phyloP scores from a whole-genome alignment of 2,329 filamentous ascomycete genomes.

The Paecilomyces sp. region DNA sequence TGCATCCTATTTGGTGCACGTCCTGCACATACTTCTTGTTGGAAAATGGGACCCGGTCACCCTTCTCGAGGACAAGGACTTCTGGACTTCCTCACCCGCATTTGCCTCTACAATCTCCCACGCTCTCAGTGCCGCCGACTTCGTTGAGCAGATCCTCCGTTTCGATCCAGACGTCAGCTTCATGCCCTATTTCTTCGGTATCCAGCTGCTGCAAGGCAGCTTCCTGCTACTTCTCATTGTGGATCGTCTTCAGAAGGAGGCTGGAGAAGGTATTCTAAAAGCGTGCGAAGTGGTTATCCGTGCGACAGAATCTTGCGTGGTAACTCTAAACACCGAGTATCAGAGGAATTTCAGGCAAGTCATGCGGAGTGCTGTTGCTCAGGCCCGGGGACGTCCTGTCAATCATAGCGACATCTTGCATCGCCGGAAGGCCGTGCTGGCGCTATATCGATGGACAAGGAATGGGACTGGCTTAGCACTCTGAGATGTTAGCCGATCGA shows the following conservation, averaged over 20 bases:
- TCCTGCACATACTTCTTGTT: constrained; percentile 78
- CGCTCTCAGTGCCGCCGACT: constrained; percentile 81
- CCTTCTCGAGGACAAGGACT: constrained; percentile 81
- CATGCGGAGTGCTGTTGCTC: constrained; percentile 84
- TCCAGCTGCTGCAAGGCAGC: constrained; percentile 84
- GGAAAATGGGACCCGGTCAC: constrained; percentile 94
- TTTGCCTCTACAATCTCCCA: constrained; percentile 84
- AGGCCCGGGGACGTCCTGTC: constrained; percentile 77
- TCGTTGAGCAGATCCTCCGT: constrained; percentile 78
- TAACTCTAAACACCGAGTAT: constrained; percentile 91
- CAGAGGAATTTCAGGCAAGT: constrained; percentile 95
- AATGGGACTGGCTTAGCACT: constrained; percentile 77
- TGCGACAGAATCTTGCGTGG: constrained; percentile 86
- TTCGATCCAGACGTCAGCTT: constrained; percentile 87
- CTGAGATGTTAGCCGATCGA: constrained; percentile 7
- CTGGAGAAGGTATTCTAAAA: constrained; percentile 75
- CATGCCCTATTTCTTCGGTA: constrained; percentile 96
- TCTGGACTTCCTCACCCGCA: constrained; percentile 85
- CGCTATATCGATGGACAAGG: constrained; percentile 84
- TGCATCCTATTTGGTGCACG: constrained; percentile 89
- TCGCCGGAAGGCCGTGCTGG: constrained; percentile 72
- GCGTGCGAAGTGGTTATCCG: constrained; percentile 90
- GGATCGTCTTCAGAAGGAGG: constrained; percentile 80
- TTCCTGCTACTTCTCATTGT: constrained; percentile 82
- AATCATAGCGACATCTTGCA: constrained; percentile 82